Evolutionary conservation across 345 rosid genomes (phyloP), one percentile per base, ranked within the genome.

Genomic region (Populus ilicifolia): DNA sequence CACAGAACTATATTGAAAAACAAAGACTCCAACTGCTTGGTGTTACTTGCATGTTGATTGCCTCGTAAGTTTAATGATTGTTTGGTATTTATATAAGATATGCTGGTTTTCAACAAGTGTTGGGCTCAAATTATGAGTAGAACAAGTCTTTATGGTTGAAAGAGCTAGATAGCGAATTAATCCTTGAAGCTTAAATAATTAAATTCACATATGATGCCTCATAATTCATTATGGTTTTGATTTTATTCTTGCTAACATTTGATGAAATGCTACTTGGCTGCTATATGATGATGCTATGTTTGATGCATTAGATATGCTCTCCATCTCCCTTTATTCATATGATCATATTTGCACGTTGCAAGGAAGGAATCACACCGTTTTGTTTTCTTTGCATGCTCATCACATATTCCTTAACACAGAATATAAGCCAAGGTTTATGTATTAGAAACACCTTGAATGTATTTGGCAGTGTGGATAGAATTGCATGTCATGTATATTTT

Each of bases 1-100:
- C 99, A 25, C 87, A 81, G 64, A 89, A 79, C 79, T 84, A 68
- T 77, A 81, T 95, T 72, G 89, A 87, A 80, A 95, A 90, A 83
- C 98, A 92, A 78, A 87, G 91, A 81, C 98, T 95, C 69, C 99
- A 95, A 84, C 87, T 95, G 74, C 89, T 95, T 74, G 99, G 99
- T 75, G 98, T 91, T 80, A 73, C 96, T 77, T 93, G 97, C 93
- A 90, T 95, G 99, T 89, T 93, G 78, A 92, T 95, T 83, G 92
- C 99, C 79, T 92, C 99, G 99, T 95, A 91, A 92, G 99, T 84
- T 36, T 72, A 61, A 71, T 75, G 44, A 35, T 81, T 61, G 44
- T 6, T 70, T 35, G 35, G n/a, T 10, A 56, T n/a, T 56, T 56
- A n/a, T 14, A n/a, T n/a, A 9, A 5, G 12, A 56, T 56, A 56